Base-by-base conservation (phyloP, 768 basidiomycete genomes). In the Russula lepida region DNA sequence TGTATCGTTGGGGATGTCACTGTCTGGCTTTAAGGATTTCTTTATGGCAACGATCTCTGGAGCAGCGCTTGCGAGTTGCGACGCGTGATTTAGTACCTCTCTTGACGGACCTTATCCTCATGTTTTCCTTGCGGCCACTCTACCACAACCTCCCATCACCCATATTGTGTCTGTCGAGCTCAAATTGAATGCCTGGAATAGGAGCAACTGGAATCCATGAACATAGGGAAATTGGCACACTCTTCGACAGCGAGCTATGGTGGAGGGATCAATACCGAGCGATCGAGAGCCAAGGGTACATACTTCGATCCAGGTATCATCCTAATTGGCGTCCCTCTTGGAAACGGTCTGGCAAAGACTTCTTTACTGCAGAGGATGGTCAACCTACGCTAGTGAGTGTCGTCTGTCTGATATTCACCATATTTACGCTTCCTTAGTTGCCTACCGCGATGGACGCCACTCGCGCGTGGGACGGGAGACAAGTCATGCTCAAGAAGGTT, bases 401-500 rank as follows among this genome's bases (percentile, higher is more conserved):
- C 32, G 6, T 35, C 8, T 46, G 8, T 37, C 11, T 19, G 7
- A 12, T 44, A 4, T 4, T 28, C 15, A 7, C 9, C 11, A 19
- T 44, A 13, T 35, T 50, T 43, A 54, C n/a, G 17, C 11, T n/a
- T 19, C 21, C 19, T 9, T 12, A 62, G 62, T 44, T 33, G 7
- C 46, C 58, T 4, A 52, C n/a, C 1, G 39, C 39, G 2, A 64
- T 66, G 23, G 67, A 68, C 23, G 67, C 67, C 1, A 58, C 43
- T 3, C 59, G 64, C 5, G 11, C 43, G 3, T 30, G 28, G 5
- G 68, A 68, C 41, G 58, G 53, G 7, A 59, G 33, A 28, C 51
- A 62, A 12, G 68, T 68, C 17, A 64, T 54, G 47, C 39, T 66
- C 39, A 65, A 64, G 58, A 63, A 54, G 35, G 50, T 66, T 7